A percentile compares a stretch with the other conserved stretches of the same genome.
Conservation (phyloP, 2,329 filamentous ascomycete species). For the Rhynchosporium graminicola region DNA sequence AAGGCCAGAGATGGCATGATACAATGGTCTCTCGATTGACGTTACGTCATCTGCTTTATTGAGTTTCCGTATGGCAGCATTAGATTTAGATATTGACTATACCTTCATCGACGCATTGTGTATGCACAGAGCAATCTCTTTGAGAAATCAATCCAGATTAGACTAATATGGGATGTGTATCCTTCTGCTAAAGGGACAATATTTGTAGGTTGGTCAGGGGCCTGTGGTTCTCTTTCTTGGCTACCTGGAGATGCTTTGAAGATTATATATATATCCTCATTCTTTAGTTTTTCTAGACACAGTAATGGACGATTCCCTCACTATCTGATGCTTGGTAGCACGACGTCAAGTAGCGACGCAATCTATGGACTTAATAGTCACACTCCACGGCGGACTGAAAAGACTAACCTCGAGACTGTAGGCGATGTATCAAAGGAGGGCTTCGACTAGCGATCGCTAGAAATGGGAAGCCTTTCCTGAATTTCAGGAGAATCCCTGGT, state of each 20-base stretch:
- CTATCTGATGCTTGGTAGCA: too few species aligned
- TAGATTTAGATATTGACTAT: not conserved
- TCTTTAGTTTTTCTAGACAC: too few species aligned
- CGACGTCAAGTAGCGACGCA: too few species aligned
- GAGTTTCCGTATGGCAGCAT: not conserved
- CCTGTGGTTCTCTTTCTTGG: not conserved
- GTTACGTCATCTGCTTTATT: not conserved
- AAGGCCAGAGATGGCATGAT: not conserved
- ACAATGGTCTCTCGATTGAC: not conserved
- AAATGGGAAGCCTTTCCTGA: too few species aligned
- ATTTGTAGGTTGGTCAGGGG: not conserved
- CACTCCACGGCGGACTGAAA: too few species aligned
- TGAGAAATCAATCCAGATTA: not conserved
- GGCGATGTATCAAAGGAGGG: too few species aligned
- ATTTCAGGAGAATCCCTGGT: too few species aligned
- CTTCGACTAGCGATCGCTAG: too few species aligned
- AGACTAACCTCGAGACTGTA: too few species aligned
- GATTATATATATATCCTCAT: too few species aligned
- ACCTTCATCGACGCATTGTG: not conserved
- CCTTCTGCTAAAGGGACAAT: not conserved
- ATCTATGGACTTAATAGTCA: too few species aligned
- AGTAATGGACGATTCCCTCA: too few species aligned
- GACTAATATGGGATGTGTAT: not conserved
- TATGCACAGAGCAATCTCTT: not conserved
- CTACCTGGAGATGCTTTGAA: not conserved